Conservation (phyloP, 352 stramenopile species). For the Elongisporangium prolatum region DNA sequence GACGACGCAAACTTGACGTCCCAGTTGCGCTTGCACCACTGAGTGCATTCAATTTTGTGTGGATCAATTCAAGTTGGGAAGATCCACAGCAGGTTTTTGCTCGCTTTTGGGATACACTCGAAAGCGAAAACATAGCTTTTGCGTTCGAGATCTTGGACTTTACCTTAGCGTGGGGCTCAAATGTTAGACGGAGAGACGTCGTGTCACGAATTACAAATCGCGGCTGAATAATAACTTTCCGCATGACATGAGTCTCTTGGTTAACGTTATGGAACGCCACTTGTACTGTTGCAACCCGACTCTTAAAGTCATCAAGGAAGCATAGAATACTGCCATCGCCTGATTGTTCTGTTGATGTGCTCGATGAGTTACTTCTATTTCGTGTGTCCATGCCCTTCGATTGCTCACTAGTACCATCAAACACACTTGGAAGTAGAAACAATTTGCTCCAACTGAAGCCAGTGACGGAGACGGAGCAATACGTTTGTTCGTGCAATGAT, state of each 20-base stretch:
- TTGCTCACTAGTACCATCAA: conserved; percentile 12
- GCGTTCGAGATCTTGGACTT: conserved; percentile 47
- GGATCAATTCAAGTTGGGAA: conserved; percentile 61
- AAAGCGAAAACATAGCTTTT: conserved; percentile 63
- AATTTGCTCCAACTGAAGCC: conserved; percentile 78
- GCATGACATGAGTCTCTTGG: conserved; percentile 33
- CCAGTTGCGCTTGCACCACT: conserved; percentile 36
- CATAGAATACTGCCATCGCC: conserved; percentile 25
- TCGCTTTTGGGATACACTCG: conserved; percentile 28
- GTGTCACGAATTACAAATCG: conserved; percentile 62
- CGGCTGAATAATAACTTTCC: conserved; percentile 61
- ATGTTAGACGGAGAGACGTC: conserved; percentile 41
- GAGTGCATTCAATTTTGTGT: conserved; percentile 63
- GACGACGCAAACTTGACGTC: conserved; percentile 7
- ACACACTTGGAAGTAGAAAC: conserved; percentile 41
- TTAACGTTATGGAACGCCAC: conserved; percentile 53
- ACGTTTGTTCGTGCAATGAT: conserved; percentile 72
- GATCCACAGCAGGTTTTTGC: conserved; percentile 43
- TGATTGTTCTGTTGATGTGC: not conserved
- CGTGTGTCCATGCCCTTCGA: not conserved
- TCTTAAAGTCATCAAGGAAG: conserved; percentile 52
- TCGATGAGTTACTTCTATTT: conserved; percentile 14
- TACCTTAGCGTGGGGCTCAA: conserved; percentile 46
- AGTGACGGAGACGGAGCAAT: conserved; percentile 72
- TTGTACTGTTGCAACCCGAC: conserved; percentile 51